Base-by-base conservation (phyloP, 441 rosid species). In the Breynia disticha region DNA sequence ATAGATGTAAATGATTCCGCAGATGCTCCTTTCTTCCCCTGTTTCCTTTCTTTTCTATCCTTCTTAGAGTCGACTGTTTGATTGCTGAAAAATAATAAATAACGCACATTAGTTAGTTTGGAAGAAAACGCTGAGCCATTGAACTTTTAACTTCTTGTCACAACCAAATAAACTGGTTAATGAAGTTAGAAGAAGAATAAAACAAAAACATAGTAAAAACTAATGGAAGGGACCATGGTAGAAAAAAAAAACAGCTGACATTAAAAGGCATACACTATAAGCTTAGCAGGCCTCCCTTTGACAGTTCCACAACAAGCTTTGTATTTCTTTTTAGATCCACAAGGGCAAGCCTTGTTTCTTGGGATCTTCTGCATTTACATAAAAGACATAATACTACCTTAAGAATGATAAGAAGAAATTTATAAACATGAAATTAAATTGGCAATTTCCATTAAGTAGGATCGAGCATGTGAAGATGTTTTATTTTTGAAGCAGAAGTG, bases 311-410 rank as follows among this genome's bases (percentile, higher is more conserved):
- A 87, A 62, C 93, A 87, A 48, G 96, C 72, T 71, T 87, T 91
- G 78, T 86, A 73, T 69, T 91, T 91, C 79, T 77, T 87, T 82
- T 77, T 84, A 19, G 96, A 87, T 54, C 96, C 98, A 60, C 96
- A 87, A 21, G 87, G 82, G 56, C 96, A 88, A n/a, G 62, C 48
- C 70, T 84, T 79, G 69, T 84, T 87, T 74, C 89, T 77, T 16
- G 91, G 64, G 49, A 86, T 72, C 74, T 82, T 82, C 83, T 79
- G 76, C 70, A 63, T 54, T 68, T 50, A 55, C 21, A 20, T 15
- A 20, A 7, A 20, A 20, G n/a, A 4, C 1, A 11, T 41, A 15
- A 41, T 41, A 15, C 44, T 41, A 41, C 13, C 9, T 11, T 41
- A 28, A 1, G 1, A 5, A 28, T 28, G 8, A 28, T 1, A 28